A percentile compares a stretch with the other conserved stretches of the same genome.
Evolutionary conservation across 805 yeast species (phyloP).

Genomic region (Saturnispora ahearnii): DNA sequence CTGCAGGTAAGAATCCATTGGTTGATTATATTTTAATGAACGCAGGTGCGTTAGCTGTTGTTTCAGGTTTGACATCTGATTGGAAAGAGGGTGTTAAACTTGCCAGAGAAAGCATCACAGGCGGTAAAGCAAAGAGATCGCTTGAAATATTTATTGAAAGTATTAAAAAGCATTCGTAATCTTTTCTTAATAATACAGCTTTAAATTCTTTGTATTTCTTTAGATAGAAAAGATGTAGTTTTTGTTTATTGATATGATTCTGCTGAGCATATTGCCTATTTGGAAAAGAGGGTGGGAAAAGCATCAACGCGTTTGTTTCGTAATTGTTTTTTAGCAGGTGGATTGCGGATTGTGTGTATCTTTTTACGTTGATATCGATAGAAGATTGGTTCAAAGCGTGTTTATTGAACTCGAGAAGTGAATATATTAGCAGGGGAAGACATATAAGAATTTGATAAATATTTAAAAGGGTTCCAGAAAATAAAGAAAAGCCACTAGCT

Average conservation of each 20-base stretch:
- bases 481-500: too few species aligned
- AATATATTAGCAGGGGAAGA: not conserved
- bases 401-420: too few species aligned
- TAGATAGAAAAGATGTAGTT: too few species aligned
- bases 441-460: not conserved
- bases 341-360: not conserved
- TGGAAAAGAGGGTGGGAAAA: not conserved
- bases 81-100: conserved; percentile 74
- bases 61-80: conserved; percentile 53
- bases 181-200: not conserved
- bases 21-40: conserved; percentile 88
- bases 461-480: too few species aligned
- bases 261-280: not conserved
- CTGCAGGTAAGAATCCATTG: conserved; percentile 49
- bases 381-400: not conserved
- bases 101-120: conserved; percentile 58
- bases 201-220: too few species aligned
- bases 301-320: not conserved
- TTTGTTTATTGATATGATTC: too few species aligned
- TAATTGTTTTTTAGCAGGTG: not conserved
- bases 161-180: conserved; percentile 18
- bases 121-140: conserved; percentile 59
- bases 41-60: conserved; percentile 77
- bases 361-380: not conserved
- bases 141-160: conserved; percentile 45